These are phyloP conservation scores for Phytophthora niederhauseri DNA, from an alignment of 352 stramenopile species.

Conservation along the genomic window DNA sequence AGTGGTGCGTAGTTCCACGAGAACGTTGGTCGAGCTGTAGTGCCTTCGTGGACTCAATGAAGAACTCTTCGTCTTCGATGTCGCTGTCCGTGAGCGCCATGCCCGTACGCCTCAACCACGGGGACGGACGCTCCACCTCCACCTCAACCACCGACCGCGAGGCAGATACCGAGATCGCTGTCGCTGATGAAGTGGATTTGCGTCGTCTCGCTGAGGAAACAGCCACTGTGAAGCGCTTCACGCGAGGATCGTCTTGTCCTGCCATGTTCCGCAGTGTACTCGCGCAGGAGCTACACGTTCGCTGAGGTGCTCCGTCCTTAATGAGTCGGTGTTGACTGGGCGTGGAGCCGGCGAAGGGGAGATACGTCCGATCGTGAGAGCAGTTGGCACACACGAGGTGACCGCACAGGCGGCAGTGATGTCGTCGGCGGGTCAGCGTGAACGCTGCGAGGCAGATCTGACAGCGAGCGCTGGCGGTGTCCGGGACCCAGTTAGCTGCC, in stretches of 20 bases:
- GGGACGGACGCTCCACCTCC: constrained; percentile 39
- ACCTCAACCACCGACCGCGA: constrained; percentile 28
- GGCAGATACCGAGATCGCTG: constrained; percentile 12
- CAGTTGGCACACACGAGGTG: constrained; percentile 76
- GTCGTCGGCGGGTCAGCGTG: constrained; percentile 67
- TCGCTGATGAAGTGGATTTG: constrained; percentile 17
- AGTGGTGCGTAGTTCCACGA: constrained; percentile 30
- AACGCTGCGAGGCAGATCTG: constrained; percentile 66
- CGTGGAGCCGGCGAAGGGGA: constrained; percentile 54
- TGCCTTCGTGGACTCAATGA: constrained; percentile 30
- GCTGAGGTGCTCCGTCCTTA: constrained; percentile 71
- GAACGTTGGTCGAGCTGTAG: constrained; percentile 29
- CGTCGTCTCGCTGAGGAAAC: constrained; percentile 19
- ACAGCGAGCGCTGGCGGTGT: constrained; percentile 67
- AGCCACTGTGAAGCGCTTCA: constrained; percentile 57
- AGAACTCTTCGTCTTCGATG: constrained; percentile 38
- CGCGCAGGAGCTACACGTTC: constrained; percentile 72
- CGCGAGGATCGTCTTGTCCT: constrained; percentile 57
- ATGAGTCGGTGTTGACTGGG: constrained; percentile 70
- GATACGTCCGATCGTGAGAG: constrained; percentile 68
- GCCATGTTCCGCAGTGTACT: constrained; percentile 69
- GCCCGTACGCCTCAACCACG: constrained; percentile 34
- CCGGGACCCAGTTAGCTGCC: constrained; percentile 73
- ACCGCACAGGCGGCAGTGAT: constrained; percentile 86
- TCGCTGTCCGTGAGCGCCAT: constrained; percentile 30